Evolutionary conservation across 768 basidiomycete species (phyloP), one percentile per base, ranked within the genome.

Genomic region (Lactarius indigo): DNA sequence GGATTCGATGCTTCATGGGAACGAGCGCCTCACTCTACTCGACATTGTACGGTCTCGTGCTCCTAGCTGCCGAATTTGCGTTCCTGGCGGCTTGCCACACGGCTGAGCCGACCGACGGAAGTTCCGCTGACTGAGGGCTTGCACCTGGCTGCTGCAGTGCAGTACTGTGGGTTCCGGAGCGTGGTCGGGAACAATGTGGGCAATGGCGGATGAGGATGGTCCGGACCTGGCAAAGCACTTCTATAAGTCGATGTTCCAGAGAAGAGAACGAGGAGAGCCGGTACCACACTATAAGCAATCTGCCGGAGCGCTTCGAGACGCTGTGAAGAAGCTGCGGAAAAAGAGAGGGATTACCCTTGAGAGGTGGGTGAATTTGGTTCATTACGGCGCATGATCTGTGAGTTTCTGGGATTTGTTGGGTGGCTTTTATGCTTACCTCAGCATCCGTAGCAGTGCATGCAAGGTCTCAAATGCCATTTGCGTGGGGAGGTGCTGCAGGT

Each of bases 301-400:
- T 28, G 30, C 55, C 1, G 12, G 28, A 2, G 55, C 55, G n/a
- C 30, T 56, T 56, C 55, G 30, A 5, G 55, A 56, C 9, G 55
- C 30, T 3, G 55, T 56, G 8, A 28, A 23, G 55, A 56, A 56
- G 28, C 30, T 56, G 30, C 28, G 55, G 55, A 33, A 12, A 17
- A 61, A 28, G 44, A 33, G 35, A 42, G 54, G 37, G 6, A 9
- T 63, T 6, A 10, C 62, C 54, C 2, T 44, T 0, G 62, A 63
- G 28, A 39, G 39, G 28, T 62, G 52, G 23, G 50, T 52, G 50
- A 39, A 62, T 41, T 62, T 62, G 9, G 61, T 62, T 37, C 61
- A 63, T 50, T 50, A 50, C n/a, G 47, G 47, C 0, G 50, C 23
- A 26, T 52, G 23, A 52, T 15, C 50, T 7, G 23, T 52, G 50